These are phyloP conservation scores for Sclerotinia minor DNA, from an alignment of 2,329 filamentous ascomycete genomes.

Conservation along the genomic window DNA sequence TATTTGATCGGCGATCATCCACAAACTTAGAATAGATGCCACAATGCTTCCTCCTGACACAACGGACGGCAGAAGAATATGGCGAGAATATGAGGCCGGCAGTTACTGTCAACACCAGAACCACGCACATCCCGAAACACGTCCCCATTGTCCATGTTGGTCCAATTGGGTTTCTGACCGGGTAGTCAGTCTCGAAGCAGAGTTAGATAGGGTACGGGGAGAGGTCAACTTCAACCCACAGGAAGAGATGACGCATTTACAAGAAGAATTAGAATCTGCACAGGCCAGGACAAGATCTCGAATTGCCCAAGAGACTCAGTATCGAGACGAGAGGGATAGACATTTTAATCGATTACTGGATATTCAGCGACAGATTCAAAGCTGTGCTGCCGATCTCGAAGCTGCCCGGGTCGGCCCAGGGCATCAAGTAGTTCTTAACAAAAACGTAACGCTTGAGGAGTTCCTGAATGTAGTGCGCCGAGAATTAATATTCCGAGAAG, in stretches of 20 bases:
- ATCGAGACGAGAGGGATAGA: slow-evolving; percentile 20
- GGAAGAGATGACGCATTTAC: neutral
- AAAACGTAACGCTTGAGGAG: slow-evolving; percentile 14
- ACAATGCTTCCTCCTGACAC: slow-evolving; percentile 9
- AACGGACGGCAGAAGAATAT: neutral
- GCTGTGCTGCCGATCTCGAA: slow-evolving; percentile 17
- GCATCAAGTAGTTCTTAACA: neutral
- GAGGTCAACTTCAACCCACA: neutral
- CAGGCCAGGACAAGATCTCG: slow-evolving; percentile 4
- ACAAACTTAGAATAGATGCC: neutral
- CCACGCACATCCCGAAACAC: neutral
- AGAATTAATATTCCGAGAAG: neutral
- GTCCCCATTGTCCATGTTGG: slow-evolving; percentile 8
- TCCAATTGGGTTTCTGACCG: slow-evolving; percentile 1
- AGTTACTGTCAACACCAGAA: neutral
- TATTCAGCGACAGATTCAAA: slow-evolving; percentile 18
- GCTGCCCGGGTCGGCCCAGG: slow-evolving; percentile 1
- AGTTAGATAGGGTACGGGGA: neutral
- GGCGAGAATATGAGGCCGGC: neutral
- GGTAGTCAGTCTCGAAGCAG: neutral
- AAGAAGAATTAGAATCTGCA: neutral
- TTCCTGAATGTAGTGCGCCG: slow-evolving; percentile 14
- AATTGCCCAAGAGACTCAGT: slow-evolving; percentile 13
- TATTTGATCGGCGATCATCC: too few relatives aligned
- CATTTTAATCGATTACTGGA: slow-evolving; percentile 22